These are phyloP conservation scores for Barbarea vulgaris DNA, from an alignment of 345 rosid genomes.

Conservation along the genomic window DNA sequence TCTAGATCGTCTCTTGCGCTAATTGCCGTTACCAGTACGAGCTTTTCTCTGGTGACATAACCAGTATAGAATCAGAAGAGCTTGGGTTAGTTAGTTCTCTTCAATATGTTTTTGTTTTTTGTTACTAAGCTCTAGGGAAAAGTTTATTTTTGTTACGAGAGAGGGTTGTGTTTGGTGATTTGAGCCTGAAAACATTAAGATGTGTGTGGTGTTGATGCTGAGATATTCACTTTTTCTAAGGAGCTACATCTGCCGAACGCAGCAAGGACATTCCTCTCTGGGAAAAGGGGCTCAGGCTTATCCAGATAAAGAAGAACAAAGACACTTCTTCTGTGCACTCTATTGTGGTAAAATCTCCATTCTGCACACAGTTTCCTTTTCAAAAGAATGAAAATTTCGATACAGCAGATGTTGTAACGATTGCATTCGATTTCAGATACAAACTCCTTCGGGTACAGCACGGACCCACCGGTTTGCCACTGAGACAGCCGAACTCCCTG, in stretches of 20 bases:
- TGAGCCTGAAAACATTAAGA: slow-evolving; percentile 19
- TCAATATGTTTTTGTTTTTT: slow-evolving; percentile 5
- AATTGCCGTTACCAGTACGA: slow-evolving; percentile 90
- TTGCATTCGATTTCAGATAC: slow-evolving; percentile 55
- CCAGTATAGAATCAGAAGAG: slow-evolving; percentile 78
- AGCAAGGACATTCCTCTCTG: slow-evolving; percentile 95
- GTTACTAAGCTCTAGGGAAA: slow-evolving; percentile 2
- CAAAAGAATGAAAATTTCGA: not conserved
- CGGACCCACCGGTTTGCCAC: slow-evolving; percentile 92
- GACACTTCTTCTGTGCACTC: slow-evolving; percentile 83
- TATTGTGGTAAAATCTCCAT: slow-evolving; percentile 65
- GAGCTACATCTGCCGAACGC: slow-evolving; percentile 99
- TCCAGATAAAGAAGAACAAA: slow-evolving; percentile 71
- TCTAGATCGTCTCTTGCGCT: slow-evolving; percentile 84
- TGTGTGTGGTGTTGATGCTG: slow-evolving; percentile 81
- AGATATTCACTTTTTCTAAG: slow-evolving; percentile 97
- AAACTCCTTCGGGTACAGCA: slow-evolving; percentile 84
- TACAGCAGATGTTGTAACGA: not conserved
- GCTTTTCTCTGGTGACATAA: slow-evolving; percentile 87
- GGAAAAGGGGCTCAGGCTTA: slow-evolving; percentile 83
- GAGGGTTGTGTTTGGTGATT: not conserved
- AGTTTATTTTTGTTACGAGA: slow-evolving; percentile 3
- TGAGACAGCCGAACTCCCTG: slow-evolving; percentile 87
- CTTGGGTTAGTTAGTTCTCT: slow-evolving; percentile 74
- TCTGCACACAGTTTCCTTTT: not conserved